A percentile compares a stretch with the other conserved stretches of the same genome.
These are phyloP conservation scores for Luffa acutangula DNA, from an alignment of 306 rosid genomes.

Conservation along the genomic window DNA sequence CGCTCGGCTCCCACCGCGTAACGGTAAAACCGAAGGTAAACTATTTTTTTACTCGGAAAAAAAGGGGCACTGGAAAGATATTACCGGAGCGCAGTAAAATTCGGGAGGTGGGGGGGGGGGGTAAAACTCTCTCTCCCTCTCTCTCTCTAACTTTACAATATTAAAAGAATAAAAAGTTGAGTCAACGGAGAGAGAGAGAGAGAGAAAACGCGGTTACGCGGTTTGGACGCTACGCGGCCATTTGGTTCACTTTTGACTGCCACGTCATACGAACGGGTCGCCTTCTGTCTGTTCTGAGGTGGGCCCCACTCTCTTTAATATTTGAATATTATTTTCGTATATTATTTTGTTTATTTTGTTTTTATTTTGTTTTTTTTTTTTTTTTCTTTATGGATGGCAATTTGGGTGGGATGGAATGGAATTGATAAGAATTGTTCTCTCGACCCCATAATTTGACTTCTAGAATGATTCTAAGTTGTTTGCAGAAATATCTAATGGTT, in stretches of 20 bases:
- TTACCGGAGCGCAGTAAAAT: not conserved
- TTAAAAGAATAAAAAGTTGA: not conserved
- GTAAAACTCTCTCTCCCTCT: not conserved
- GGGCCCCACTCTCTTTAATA: not conserved
- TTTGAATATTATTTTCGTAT: not conserved
- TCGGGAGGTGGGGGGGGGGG: not conserved
- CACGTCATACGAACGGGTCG: conserved; percentile 1
- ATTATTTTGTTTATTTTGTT: not conserved
- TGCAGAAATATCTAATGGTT: too few species aligned
- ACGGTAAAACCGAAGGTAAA: not conserved
- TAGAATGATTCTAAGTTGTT: too few species aligned
- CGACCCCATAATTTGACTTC: too few species aligned
- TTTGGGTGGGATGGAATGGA: too few species aligned
- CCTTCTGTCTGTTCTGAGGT: not conserved
- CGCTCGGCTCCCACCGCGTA: not conserved
- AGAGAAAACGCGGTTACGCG: not conserved
- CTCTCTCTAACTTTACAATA: not conserved
- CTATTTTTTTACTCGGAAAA: not conserved
- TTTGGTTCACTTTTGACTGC: not conserved
- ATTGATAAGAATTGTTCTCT: too few species aligned
- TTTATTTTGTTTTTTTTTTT: too few species aligned
- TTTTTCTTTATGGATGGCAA: too few species aligned
- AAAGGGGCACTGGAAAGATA: not conserved
- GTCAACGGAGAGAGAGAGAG: not conserved
- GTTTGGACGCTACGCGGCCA: not conserved